A percentile compares a stretch with the other conserved stretches of the same genome.
These are phyloP conservation scores for Suillus placidus DNA, from an alignment of 768 basidiomycete species.

Conservation along the genomic window DNA sequence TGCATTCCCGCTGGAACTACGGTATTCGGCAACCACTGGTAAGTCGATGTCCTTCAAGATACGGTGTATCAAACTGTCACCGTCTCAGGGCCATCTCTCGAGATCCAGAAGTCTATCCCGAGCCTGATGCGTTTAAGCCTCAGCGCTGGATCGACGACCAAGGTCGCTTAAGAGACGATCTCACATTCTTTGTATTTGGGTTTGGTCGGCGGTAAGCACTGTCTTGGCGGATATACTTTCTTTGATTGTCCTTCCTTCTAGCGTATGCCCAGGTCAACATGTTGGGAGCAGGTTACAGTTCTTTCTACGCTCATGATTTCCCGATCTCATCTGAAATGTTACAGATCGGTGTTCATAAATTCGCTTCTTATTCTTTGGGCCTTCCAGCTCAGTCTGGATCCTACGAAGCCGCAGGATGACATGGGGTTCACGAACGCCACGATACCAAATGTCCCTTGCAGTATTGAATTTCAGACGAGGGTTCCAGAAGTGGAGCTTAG, in stretches of 20 bases:
- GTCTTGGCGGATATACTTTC: too few species aligned
- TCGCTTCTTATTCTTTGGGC: neutral
- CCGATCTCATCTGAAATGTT: too few species aligned
- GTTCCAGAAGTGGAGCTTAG: neutral
- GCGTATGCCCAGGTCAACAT: too few species aligned
- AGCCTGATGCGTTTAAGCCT: constrained; percentile 31
- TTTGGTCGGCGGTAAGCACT: too few species aligned
- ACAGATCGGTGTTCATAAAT: neutral
- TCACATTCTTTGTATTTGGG: too few species aligned
- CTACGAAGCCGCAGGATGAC: neutral
- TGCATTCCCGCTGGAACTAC: constrained; percentile 26
- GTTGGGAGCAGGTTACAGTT: too few species aligned
- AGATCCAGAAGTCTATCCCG: constrained; percentile 9
- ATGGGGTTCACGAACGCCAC: neutral
- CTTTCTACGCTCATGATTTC: too few species aligned
- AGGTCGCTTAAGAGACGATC: constrained; percentile 46
- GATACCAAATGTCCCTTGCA: neutral
- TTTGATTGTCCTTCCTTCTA: too few species aligned
- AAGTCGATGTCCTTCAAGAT: neutral
- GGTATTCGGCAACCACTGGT: constrained; percentile 25
- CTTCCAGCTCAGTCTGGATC: neutral
- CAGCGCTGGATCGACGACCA: constrained; percentile 37
- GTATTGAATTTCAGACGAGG: neutral
- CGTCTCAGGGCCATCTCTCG: neutral
- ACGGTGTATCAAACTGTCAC: neutral